Conservation (phyloP, 2,329 filamentous ascomycete genomes). For the Pseudogymnoascus sp. region DNA sequence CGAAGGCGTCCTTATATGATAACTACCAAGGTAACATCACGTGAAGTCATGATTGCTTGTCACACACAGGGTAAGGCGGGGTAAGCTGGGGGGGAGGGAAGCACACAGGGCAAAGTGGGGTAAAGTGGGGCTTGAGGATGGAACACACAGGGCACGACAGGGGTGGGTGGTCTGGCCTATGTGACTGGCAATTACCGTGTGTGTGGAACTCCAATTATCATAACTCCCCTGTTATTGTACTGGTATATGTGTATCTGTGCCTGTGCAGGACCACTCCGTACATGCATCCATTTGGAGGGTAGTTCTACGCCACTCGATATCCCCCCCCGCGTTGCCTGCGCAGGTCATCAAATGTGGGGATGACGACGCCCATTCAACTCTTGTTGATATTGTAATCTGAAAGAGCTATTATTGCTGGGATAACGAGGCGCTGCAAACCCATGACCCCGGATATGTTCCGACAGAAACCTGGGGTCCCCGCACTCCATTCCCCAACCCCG, state of each 20-base stretch:
- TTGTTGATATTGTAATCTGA: not conserved
- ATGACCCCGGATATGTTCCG: not conserved
- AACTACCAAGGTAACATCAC: not conserved
- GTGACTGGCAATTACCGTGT: not conserved
- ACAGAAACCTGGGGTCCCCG: not conserved
- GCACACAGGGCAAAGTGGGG: conserved; percentile 13
- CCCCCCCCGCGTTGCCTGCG: not conserved
- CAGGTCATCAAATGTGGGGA: not conserved
- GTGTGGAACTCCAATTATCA: not conserved
- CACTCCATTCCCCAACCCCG: not conserved
- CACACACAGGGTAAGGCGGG: not conserved
- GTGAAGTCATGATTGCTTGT: not conserved
- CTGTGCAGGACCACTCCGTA: not conserved
- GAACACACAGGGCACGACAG: not conserved
- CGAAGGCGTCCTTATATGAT: not conserved
- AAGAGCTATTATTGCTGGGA: not conserved
- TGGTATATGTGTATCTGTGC: not conserved
- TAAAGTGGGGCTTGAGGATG: not conserved
- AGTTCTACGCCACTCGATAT: not conserved
- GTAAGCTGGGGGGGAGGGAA: not conserved
- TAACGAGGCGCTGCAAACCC: not conserved
- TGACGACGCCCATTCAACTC: not conserved
- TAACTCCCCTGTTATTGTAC: not conserved
- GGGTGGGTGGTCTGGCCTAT: not conserved
- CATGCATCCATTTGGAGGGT: not conserved